Percentiles rank a stretch among this genome's conserved stretches.
Evolutionary conservation across 2,329 filamentous ascomycete genomes (phyloP).

Genomic region (Ophiosphaerella korrae): DNA sequence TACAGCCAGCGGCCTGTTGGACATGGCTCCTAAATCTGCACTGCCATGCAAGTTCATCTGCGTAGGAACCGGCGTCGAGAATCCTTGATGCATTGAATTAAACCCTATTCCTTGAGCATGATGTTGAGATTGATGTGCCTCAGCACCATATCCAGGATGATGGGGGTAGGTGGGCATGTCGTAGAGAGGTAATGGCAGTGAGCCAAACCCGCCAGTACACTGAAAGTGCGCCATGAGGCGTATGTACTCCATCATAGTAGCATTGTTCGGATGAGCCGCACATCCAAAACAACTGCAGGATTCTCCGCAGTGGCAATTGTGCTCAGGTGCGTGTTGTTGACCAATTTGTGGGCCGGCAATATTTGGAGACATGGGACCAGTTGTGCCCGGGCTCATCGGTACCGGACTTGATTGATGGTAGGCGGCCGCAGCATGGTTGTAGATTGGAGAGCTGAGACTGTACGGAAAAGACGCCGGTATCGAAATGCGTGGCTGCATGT

Average conservation of each 20-base stretch:
- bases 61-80: conserved; percentile 21
- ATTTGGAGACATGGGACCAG: conserved; percentile 26
- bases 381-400: conserved; percentile 28
- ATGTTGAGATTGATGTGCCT: conserved; percentile 20
- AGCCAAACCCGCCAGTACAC: conserved; percentile 40
- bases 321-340: conserved; percentile 42
- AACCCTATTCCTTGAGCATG: conserved; percentile 14
- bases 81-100: conserved; percentile 19
- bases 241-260: conserved; percentile 63
- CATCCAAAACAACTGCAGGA: conserved; percentile 71
- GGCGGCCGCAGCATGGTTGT: conserved; percentile 38
- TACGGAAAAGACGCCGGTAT: conserved; percentile 25
- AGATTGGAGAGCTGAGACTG: conserved; percentile 40
- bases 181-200: conserved; percentile 39
- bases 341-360: conserved; percentile 35
- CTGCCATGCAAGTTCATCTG: conserved; percentile 30
- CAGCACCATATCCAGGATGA: conserved; percentile 36
- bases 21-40: conserved; percentile 24
- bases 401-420: conserved; percentile 42
- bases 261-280: conserved; percentile 70
- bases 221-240: conserved; percentile 47
- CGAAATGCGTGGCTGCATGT: conserved; percentile 21
- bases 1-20: conserved; percentile 18
- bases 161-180: conserved; percentile 44
- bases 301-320: conserved; percentile 68